These are phyloP conservation scores for Clarkia xantiana DNA, from an alignment of 345 rosid species.

Conservation along the genomic window DNA sequence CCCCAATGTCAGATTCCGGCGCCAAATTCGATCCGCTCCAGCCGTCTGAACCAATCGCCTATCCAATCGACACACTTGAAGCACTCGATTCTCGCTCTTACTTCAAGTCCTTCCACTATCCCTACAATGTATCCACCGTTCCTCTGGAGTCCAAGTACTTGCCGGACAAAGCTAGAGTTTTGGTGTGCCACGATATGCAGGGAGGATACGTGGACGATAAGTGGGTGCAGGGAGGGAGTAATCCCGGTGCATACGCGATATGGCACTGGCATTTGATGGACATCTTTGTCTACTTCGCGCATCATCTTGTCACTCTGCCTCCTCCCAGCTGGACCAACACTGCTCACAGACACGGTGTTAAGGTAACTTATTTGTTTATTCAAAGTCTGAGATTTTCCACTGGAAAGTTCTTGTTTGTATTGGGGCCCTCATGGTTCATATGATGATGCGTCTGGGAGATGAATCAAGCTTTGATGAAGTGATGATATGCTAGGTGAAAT, in stretches of 20 bases:
- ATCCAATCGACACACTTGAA: conserved; percentile 52
- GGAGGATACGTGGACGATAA: conserved; percentile 67
- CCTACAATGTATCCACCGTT: conserved; percentile 45
- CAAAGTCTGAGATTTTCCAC: neutral
- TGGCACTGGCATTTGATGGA: conserved; percentile 96
- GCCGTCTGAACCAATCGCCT: conserved; percentile 55
- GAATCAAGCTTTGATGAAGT: no score
- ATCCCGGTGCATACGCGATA: conserved; percentile 41
- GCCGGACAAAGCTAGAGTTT: conserved; percentile 37
- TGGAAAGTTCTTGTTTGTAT: neutral
- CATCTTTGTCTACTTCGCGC: conserved; percentile 71
- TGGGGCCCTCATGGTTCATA: neutral
- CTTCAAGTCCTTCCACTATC: conserved; percentile 73
- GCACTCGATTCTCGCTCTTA: conserved; percentile 46
- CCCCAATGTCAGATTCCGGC: neutral
- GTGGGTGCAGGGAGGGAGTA: conserved; percentile 77
- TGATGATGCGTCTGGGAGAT: neutral
- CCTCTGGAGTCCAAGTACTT: conserved; percentile 16
- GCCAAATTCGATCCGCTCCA: conserved; percentile 25
- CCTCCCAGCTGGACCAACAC: conserved; percentile 91
- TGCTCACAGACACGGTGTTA: conserved; percentile 83
- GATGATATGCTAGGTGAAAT: no score
- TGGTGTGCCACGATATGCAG: conserved; percentile 78
- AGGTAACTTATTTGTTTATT: conserved; percentile 22
- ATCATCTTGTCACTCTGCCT: conserved; percentile 61